A percentile compares a stretch with the other conserved stretches of the same genome.
Conservation (phyloP, 768 basidiomycete genomes). For the Neoboletus subvelutipes region DNA sequence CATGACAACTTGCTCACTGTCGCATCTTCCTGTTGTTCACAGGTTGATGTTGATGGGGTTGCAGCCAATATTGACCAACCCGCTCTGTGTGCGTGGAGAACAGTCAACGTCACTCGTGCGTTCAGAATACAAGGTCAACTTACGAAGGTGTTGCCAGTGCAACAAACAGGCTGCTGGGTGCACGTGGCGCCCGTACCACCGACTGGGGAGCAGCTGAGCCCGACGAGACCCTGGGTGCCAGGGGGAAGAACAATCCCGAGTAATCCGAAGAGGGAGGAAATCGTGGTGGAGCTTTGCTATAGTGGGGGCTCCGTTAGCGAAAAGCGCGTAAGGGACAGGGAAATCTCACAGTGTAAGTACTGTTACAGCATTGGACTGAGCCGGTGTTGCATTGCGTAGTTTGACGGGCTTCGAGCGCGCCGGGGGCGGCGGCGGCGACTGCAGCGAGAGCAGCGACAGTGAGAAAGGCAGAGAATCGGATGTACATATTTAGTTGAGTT, state of each 20-base stretch:
- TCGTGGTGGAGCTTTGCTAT: no score
- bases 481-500: no score
- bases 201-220: slow-evolving; percentile 2
- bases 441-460: no score
- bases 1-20: not conserved
- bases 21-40: not conserved
- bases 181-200: slow-evolving; percentile 8
- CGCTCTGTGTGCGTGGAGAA: not conserved
- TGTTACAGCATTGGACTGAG: no score
- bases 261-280: not conserved
- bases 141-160: slow-evolving; percentile 12
- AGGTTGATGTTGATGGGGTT: slow-evolving; percentile 1
- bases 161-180: slow-evolving; percentile 18
- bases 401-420: no score
- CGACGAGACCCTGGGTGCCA: not conserved
- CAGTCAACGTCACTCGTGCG: not conserved
- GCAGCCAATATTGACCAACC: slow-evolving; percentile 15
- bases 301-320: no score
- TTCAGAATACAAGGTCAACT: not conserved
- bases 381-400: no score
- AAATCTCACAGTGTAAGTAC: no score
- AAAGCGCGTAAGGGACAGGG: no score
- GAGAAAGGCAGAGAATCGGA: no score
- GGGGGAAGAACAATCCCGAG: slow-evolving; percentile 1
- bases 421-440: no score